Conservation (phyloP, 2,329 filamentous ascomycete genomes). For the Talaromyces sp. region DNA sequence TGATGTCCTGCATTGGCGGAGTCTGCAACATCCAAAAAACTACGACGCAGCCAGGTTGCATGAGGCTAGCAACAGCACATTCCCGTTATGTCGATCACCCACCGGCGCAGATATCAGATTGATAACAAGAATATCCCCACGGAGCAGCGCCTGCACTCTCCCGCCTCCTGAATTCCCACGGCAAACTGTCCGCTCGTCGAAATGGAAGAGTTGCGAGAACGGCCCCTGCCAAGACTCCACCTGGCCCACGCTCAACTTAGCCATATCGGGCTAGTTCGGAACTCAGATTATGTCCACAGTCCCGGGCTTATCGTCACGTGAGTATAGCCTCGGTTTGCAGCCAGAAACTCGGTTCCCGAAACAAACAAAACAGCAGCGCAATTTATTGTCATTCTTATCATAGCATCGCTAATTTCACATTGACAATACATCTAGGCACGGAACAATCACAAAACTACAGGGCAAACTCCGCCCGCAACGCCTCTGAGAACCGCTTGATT, state of each 20-base stretch:
- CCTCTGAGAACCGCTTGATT: constrained; percentile 69
- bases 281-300: background rate
- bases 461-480: constrained; percentile 60
- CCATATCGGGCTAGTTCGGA: background rate
- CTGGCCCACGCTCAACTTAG: background rate
- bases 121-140: background rate
- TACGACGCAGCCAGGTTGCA: background rate
- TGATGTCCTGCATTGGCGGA: background rate
- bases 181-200: background rate
- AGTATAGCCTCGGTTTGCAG: background rate
- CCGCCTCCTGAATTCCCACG: background rate
- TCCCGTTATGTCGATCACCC: background rate
- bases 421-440: background rate
- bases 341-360: background rate
- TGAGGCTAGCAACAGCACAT: background rate
- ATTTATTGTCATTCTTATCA: background rate
- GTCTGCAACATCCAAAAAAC: too few species aligned
- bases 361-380: background rate
- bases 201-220: background rate
- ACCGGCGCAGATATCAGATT: background rate
- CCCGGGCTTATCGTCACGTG: background rate
- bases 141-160: background rate
- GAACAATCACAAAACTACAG: constrained; percentile 23
- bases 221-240: background rate
- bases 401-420: background rate